Percentiles rank a stretch among this genome's conserved stretches.
phyloP scores from a whole-genome alignment of 495 filamentous ascomycete species.

The Penicillium samsonianum region DNA sequence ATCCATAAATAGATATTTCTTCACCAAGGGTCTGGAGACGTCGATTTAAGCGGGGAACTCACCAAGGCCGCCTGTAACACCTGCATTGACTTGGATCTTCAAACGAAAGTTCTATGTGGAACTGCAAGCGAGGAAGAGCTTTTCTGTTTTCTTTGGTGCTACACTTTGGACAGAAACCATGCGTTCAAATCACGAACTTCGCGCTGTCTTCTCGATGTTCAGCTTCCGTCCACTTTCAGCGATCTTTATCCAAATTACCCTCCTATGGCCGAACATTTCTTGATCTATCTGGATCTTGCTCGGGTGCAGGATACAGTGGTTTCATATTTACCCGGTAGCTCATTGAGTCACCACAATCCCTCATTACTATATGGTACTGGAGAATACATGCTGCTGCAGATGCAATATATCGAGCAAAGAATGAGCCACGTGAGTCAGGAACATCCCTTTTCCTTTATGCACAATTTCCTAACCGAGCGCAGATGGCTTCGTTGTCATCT shows the following conservation, averaged over 20 bases:
- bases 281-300: conserved; percentile 24
- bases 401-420: conserved; percentile 19
- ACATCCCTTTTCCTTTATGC: neutral
- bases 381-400: conserved; percentile 15
- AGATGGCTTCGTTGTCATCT: conserved; percentile 17
- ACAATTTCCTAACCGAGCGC: neutral
- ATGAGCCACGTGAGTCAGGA: conserved; percentile 17
- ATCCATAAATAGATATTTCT: conserved; percentile 18
- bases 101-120: neutral
- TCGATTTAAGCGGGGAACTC: conserved; percentile 16
- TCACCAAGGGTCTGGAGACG: conserved; percentile 26
- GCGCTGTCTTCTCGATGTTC: conserved; percentile 12
- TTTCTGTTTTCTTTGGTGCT: conserved; percentile 32
- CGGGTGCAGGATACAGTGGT: conserved; percentile 23
- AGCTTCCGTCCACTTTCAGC: neutral
- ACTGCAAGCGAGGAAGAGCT: conserved; percentile 17
- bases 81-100: conserved; percentile 22
- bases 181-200: conserved; percentile 21
- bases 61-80: conserved; percentile 23
- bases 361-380: neutral
- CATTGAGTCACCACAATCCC: neutral
- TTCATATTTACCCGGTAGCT: conserved; percentile 9
- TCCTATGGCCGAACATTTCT: conserved; percentile 13
- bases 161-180: conserved; percentile 27
- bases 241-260: neutral